Evolutionary conservation across 116 monocot species (phyloP), one percentile per base, ranked within the genome.

Genomic region (Zostera marina): DNA sequence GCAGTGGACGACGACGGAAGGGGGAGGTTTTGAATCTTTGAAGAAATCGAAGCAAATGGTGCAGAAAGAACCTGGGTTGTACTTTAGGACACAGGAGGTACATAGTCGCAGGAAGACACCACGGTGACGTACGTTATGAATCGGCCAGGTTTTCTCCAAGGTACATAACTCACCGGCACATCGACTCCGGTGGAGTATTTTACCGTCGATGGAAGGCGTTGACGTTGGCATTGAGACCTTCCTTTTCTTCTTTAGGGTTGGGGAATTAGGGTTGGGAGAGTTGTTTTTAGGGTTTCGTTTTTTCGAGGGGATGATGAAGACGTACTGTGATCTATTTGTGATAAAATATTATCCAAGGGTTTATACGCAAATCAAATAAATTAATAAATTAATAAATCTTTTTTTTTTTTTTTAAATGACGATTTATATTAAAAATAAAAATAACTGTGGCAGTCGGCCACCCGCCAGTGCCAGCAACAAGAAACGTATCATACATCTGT

Each of bases 41-140:
- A 87, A 52, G 61, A 82, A 32, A 14, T 68, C 77, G 67, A 82
- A 74, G 74, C 88, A 88, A 65, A 54, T 52, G 45, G 65, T 39
- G 72, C 88, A 88, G 75, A 77, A 83, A 59, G 65, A 49, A 8
- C 81, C 77, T 5, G 74, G 80, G 44, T 83, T 71, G 76, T 74
- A 74, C 13, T 55, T 66, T 67, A 88, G 88, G 17, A 88, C 83
- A 63, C 88, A 88, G 14, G 83, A 71, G 17, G 88, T 83, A 74
- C 83, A 88, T 47, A 88, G 80, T 25, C 74, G 74, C 43, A 70
- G 62, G 63, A 72, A 73, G 39, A 68, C 67, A 17, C 72, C 67
- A 15, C 72, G 71, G 67, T 88, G 70, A 21, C 79, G 73, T 42
- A 82, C 69, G 61, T 82, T 66, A 61, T 83, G 82, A 42, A 88